A percentile compares a stretch with the other conserved stretches of the same genome.
These are phyloP conservation scores for Aureobasidium lini DNA, from an alignment of 2,329 filamentous ascomycete species.

Conservation along the genomic window DNA sequence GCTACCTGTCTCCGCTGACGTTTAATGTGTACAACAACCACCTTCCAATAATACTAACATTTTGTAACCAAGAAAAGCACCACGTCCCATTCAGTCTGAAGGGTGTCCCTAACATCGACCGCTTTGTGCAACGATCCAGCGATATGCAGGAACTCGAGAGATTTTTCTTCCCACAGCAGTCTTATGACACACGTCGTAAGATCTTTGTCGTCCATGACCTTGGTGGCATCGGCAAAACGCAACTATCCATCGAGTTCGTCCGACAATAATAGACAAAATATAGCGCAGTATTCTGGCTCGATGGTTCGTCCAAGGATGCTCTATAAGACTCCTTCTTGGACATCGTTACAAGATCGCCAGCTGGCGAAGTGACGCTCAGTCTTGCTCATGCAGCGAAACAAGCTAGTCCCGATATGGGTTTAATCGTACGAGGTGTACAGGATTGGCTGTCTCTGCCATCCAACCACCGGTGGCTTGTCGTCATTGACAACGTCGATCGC, in stretches of 20 bases:
- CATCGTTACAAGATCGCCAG: too few relatives aligned
- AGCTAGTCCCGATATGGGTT: background rate
- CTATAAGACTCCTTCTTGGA: too few relatives aligned
- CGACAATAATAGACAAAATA: constrained; percentile 20
- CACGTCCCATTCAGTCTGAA: background rate
- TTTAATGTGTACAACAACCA: background rate
- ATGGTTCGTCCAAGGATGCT: constrained; percentile 19
- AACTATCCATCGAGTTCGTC: constrained; percentile 21
- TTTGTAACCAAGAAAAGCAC: background rate
- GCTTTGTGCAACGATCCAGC: background rate
- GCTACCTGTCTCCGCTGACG: background rate
- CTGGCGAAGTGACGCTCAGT: too few relatives aligned
- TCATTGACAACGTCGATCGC: background rate
- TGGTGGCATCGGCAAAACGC: constrained; percentile 27
- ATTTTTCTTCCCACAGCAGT: background rate
- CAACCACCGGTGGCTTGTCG: background rate
- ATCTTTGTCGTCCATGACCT: constrained; percentile 22
- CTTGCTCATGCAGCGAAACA: too few relatives aligned
- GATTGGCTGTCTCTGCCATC: background rate
- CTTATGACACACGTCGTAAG: constrained; percentile 14
- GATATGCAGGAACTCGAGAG: background rate
- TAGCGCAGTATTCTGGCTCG: constrained; percentile 29
- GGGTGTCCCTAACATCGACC: background rate
- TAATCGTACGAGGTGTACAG: background rate
- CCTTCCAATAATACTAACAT: background rate